phyloP scores from a whole-genome alignment of 1,284 basidiomycete genomes.

The Sanghuangporus sanghuang region DNA sequence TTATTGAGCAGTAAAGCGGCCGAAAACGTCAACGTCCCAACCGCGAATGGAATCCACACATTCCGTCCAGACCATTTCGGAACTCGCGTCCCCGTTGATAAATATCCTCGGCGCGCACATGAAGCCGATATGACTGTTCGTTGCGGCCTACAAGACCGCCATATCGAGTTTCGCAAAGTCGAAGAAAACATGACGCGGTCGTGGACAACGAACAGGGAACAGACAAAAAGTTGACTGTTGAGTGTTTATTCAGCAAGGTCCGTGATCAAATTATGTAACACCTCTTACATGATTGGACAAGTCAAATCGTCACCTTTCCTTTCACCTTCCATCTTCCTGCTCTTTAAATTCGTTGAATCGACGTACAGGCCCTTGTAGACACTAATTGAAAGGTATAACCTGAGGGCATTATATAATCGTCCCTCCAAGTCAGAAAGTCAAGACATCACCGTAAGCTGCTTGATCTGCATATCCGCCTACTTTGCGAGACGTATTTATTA shows the following conservation, averaged over 20 bases:
- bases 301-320: background rate
- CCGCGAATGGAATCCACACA: background rate
- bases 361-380: no score
- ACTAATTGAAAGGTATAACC: no score
- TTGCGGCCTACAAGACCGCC: background rate
- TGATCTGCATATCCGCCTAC: no score
- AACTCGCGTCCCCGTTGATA: background rate
- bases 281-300: background rate
- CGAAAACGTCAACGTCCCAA: background rate
- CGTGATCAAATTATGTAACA: background rate
- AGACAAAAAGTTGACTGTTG: background rate
- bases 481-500: no score
- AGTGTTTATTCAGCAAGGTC: background rate
- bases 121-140: background rate
- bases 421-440: no score
- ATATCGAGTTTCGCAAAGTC: background rate
- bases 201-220: background rate
- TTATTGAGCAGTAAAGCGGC: background rate
- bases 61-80: background rate
- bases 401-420: no score
- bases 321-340: no score
- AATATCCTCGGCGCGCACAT: background rate
- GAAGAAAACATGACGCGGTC: constrained; percentile 1
- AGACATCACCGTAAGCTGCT: no score
- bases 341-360: no score